Evolutionary conservation across 2,329 filamentous ascomycete species (phyloP).

Genomic region (Pseudocercospora musae): DNA sequence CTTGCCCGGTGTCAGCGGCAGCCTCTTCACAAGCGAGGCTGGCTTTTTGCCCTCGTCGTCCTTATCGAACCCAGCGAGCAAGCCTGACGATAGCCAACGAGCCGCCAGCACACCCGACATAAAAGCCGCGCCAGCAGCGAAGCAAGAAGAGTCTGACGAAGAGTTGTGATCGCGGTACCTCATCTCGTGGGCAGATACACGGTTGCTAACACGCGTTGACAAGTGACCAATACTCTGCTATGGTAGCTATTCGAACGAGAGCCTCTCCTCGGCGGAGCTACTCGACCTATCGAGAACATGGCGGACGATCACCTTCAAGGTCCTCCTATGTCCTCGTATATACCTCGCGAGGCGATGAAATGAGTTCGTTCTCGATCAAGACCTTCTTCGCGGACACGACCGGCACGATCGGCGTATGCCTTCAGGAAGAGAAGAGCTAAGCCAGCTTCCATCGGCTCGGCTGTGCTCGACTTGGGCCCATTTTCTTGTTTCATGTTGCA

Average conservation of each 20-base stretch:
- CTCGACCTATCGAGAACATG: background rate
- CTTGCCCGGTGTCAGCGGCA: conserved; percentile 40
- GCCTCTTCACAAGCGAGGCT: conserved; percentile 21
- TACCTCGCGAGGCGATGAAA: background rate
- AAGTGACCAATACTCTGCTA: background rate
- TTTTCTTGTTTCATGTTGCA: background rate
- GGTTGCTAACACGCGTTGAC: background rate
- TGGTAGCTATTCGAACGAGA: background rate
- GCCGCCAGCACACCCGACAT: conserved; percentile 32
- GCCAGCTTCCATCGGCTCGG: background rate
- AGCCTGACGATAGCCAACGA: conserved; percentile 31
- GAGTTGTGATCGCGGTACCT: conserved; percentile 39
- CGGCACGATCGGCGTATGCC: background rate
- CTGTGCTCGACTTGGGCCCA: background rate
- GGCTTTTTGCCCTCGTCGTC: conserved; percentile 18
- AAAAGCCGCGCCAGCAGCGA: conserved; percentile 17
- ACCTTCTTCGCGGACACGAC: background rate
- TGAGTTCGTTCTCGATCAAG: background rate
- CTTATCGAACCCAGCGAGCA: conserved; percentile 1
- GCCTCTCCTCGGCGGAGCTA: background rate
- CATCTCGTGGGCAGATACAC: background rate
- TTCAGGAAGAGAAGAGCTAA: background rate
- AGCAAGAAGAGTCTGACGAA: conserved; percentile 43
- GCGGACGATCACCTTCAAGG: background rate
- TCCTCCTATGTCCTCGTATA: background rate